Percentiles rank a stretch among this genome's conserved stretches.
Conservation (phyloP, 352 stramenopile genomes). For the Globisporangium megalacanthum region DNA sequence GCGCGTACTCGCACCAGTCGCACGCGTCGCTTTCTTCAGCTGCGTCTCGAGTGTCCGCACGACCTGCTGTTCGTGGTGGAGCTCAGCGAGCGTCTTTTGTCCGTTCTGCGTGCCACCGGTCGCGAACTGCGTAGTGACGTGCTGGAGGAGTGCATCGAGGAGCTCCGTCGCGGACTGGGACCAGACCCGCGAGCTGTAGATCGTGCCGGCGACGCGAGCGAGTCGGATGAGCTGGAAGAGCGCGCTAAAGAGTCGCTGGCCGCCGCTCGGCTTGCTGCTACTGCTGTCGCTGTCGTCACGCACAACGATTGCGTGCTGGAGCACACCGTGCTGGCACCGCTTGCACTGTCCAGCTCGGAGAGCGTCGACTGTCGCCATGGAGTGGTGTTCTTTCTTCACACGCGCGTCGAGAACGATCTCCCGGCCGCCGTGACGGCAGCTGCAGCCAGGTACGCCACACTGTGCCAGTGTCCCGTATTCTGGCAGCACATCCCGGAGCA, state of each 20-base stretch:
- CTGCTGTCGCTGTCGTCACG: constrained; percentile 27
- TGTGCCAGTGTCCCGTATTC: constrained; percentile 38
- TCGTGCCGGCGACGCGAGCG: constrained; percentile 38
- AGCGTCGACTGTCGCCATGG: constrained; percentile 18
- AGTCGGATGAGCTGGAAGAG: constrained; percentile 57
- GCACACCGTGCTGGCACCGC: constrained; percentile 62
- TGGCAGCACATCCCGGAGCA: constrained; percentile 45
- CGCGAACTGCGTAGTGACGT: constrained; percentile 50
- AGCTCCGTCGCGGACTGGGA: constrained; percentile 43
- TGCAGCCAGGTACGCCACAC: constrained; percentile 63
- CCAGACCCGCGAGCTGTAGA: constrained; percentile 65
- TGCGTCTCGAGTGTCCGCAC: constrained; percentile 42
- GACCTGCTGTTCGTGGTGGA: constrained; percentile 53
- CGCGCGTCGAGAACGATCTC: constrained; percentile 22
- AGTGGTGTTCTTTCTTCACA: constrained; percentile 18
- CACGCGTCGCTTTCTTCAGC: constrained; percentile 41
- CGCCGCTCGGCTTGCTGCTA: constrained; percentile 31
- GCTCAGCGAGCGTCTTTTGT: constrained; percentile 47
- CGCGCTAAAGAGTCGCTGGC: constrained; percentile 50
- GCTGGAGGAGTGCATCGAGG: constrained; percentile 34
- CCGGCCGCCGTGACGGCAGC: constrained; percentile 39
- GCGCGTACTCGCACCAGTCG: constrained; percentile 36
- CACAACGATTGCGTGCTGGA: constrained; percentile 55
- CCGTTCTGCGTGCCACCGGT: constrained; percentile 56
- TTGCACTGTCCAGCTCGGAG: constrained; percentile 37